Evolutionary conservation across 176 grass and related monocot genomes (phyloP), one percentile per base, ranked within the genome.

Genomic region (Avena insularis): DNA sequence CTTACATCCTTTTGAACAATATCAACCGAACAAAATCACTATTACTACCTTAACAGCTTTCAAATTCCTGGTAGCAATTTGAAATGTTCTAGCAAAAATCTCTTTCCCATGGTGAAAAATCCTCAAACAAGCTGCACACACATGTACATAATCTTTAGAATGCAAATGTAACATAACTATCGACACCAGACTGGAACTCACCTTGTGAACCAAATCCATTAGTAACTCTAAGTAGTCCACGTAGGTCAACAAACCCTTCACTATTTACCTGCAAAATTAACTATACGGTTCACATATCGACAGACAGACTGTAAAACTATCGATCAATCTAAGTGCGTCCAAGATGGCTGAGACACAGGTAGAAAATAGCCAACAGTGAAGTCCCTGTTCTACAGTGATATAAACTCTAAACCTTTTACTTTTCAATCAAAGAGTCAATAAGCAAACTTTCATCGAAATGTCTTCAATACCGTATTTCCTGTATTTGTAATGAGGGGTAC

Each of bases 161-260:
- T 40, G 20, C 81, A 86, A 81, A 74, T 27, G 33, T 53, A 60
- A 8, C 16, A 38, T 27, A 38, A 82, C 13, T 59, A 47, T 15
- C 9, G 12, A 5, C 19, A 82, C 61, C 49, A 74, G 27, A 29
- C 9, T 54, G 62, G 19, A 64, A 87, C 68, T 63, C 4, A 87
- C 86, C 86, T 82, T 87, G 13, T 64, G 78, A 87, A 82, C 86
- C 86, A 82, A 87, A 87, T n/a, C 13, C 57, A 19, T 59, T 9
- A 4, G 19, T 53, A 57, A 86, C 53, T 71, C 10, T 71, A 73
- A 87, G 85, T 40, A 49, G n/a, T 75, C 85, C 68, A 64, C 56
- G 23, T 27, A 87, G 78, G 68, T 87, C 58, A 36, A 87, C 62
- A 75, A 63, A 53, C 1, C 85, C 85, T 1, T 51, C 20, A 8